phyloP scores from a whole-genome alignment of 345 rosid genomes.

The Gynandropsis gynandra region DNA sequence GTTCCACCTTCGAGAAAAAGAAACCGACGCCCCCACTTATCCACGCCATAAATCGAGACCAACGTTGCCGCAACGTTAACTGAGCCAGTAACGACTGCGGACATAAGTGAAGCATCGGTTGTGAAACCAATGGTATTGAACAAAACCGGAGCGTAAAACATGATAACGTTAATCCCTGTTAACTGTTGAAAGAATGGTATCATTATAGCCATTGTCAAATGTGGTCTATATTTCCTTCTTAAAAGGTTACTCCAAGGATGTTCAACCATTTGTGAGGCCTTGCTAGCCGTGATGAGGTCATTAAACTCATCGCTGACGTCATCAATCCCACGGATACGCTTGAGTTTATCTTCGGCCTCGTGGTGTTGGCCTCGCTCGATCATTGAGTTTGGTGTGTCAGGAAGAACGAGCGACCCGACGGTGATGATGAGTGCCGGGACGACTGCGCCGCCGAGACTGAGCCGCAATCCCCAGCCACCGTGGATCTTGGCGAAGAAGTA shows the following conservation, averaged over 20 bases:
- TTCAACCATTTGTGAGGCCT: slow-evolving; percentile 58
- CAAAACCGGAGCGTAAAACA: slow-evolving; percentile 87
- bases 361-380: slow-evolving; percentile 73
- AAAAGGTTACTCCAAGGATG: slow-evolving; percentile 81
- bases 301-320: slow-evolving; percentile 72
- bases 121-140: slow-evolving; percentile 79
- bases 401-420: slow-evolving; percentile 67
- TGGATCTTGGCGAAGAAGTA: slow-evolving; percentile 78
- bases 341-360: slow-evolving; percentile 50
- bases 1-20: slow-evolving; percentile 35
- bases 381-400: slow-evolving; percentile 94
- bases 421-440: slow-evolving; percentile 95
- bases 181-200: slow-evolving; percentile 83
- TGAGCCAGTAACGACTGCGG: slow-evolving; percentile 31
- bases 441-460: slow-evolving; percentile 91
- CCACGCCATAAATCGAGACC: slow-evolving; percentile 32
- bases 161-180: slow-evolving; percentile 81
- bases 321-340: slow-evolving; percentile 58
- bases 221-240: slow-evolving; percentile 78
- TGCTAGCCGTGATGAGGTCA: slow-evolving; percentile 72
- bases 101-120: slow-evolving; percentile 50
- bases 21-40: slow-evolving; percentile 31
- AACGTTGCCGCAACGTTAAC: slow-evolving; percentile 28
- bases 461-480: slow-evolving; percentile 90
- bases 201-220: slow-evolving; percentile 58